Conservation (phyloP, 192 early-diverging fungal species). For the Coemansia sp. region DNA sequence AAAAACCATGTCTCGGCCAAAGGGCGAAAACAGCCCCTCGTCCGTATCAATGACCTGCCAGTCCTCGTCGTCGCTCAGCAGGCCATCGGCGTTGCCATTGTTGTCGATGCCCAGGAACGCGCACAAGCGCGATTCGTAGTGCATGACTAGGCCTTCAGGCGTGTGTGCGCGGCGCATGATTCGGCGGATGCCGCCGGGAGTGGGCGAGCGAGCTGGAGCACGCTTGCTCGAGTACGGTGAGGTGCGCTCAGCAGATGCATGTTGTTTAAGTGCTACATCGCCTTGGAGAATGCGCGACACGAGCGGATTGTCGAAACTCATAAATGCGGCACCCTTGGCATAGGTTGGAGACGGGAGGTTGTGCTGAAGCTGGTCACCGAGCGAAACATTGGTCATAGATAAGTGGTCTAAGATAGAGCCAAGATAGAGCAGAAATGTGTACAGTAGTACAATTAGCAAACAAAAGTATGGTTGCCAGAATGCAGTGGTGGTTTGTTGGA, state of each 20-base stretch:
- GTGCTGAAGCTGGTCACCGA: constrained; percentile 15
- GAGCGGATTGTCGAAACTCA: constrained; percentile 14
- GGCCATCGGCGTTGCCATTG: constrained; percentile 3
- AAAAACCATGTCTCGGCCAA: constrained; percentile 26
- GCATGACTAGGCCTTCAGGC: constrained; percentile 42
- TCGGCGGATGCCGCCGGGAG: constrained; percentile 30
- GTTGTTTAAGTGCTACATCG: constrained; percentile 1
- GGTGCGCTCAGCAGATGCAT: neutral
- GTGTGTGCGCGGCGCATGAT: constrained; percentile 47
- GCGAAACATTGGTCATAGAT: constrained; percentile 11
- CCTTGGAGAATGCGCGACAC: constrained; percentile 20
- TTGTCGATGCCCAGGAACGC: constrained; percentile 27
- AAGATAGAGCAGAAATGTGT: neutral
- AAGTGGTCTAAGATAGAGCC: neutral
- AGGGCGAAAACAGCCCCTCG: constrained; percentile 30
- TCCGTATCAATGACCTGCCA: constrained; percentile 47
- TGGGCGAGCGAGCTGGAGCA: constrained; percentile 11
- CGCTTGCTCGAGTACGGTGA: neutral
- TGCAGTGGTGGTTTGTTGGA: neutral
- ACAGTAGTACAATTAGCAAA: neutral
- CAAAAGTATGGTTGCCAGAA: neutral
- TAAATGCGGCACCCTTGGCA: neutral
- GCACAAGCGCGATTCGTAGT: constrained; percentile 40
- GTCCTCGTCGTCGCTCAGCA: constrained; percentile 22
- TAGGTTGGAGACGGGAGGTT: constrained; percentile 1